phyloP scores from a whole-genome alignment of 2,329 filamentous ascomycete species.

The Phyllosticta citrichinensis region DNA sequence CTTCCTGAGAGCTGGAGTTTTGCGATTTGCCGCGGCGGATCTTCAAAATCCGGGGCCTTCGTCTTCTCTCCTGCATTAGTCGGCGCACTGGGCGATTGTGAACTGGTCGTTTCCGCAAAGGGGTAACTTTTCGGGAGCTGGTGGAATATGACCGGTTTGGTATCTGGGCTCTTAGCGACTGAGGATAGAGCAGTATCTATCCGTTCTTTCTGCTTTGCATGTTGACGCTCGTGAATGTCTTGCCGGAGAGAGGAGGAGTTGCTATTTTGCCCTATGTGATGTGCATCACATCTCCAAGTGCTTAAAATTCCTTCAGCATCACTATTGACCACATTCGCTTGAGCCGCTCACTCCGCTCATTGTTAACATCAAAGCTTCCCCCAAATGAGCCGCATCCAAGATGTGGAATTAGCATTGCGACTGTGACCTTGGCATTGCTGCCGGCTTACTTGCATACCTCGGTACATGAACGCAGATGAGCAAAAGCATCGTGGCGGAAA shows the following conservation, averaged over 20 bases:
- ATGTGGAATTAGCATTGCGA: too few relatives aligned
- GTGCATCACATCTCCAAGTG: too few relatives aligned
- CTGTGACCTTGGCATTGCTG: neutral
- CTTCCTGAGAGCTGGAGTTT: slow-evolving; percentile 9
- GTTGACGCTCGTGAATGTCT: neutral
- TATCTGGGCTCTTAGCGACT: neutral
- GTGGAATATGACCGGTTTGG: neutral
- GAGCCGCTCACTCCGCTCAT: neutral
- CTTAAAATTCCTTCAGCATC: too few relatives aligned
- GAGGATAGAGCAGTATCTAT: neutral
- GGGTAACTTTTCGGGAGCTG: neutral
- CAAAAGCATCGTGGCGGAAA: neutral
- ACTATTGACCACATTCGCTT: neutral
- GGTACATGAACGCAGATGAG: neutral
- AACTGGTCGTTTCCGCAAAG: neutral
- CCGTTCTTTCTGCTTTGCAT: neutral
- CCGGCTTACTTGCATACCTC: neutral
- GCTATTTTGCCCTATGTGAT: too few relatives aligned
- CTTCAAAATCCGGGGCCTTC: slow-evolving; percentile 3
- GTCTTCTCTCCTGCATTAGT: slow-evolving; percentile 9
- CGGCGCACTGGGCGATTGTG: slow-evolving; percentile 5
- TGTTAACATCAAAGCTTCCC: neutral
- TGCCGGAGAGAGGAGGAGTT: neutral
- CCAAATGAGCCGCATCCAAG: too few relatives aligned
- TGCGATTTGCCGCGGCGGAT: slow-evolving; percentile 5